Percentiles rank a stretch among this genome's conserved stretches.
phyloP scores from a whole-genome alignment of 1,284 basidiomycete genomes.

The Thelephora terrestris region DNA sequence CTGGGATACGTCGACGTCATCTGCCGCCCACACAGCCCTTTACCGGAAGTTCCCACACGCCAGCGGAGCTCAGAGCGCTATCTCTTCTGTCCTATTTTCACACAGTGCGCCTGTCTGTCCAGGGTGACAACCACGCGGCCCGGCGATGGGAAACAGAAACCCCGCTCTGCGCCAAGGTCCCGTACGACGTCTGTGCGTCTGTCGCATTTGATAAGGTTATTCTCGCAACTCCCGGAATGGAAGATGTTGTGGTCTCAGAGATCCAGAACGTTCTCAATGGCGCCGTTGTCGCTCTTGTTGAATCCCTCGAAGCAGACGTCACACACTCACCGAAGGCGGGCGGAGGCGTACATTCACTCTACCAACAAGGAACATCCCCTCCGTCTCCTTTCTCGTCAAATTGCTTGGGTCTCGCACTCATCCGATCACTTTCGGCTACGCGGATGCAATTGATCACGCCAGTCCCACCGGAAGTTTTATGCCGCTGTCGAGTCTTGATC shows the following conservation, averaged over 20 bases:
- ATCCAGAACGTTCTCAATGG: slow-evolving; percentile 69
- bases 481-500: slow-evolving; percentile 41
- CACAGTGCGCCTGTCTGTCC: slow-evolving; percentile 34
- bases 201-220: slow-evolving; percentile 50
- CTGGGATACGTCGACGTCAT: neutral
- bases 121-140: slow-evolving; percentile 9
- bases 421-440: slow-evolving; percentile 46
- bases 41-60: slow-evolving; percentile 40
- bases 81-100: slow-evolving; percentile 80
- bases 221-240: slow-evolving; percentile 59
- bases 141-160: slow-evolving; percentile 56
- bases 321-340: neutral
- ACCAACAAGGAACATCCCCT: slow-evolving; percentile 40
- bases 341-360: slow-evolving; percentile 18
- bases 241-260: slow-evolving; percentile 65
- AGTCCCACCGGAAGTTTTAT: slow-evolving; percentile 38
- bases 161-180: slow-evolving; percentile 58
- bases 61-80: slow-evolving; percentile 68
- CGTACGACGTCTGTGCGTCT: slow-evolving; percentile 55
- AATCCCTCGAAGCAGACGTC: slow-evolving; percentile 10
- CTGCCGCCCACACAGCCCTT: slow-evolving; percentile 19
- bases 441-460: slow-evolving; percentile 72
- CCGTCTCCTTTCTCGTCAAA: slow-evolving; percentile 48
- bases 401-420: slow-evolving; percentile 63
- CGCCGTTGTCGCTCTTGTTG: slow-evolving; percentile 68